These are phyloP conservation scores for Phlebiopsis flavidoalba DNA, from an alignment of 768 basidiomycete genomes.

Conservation along the genomic window DNA sequence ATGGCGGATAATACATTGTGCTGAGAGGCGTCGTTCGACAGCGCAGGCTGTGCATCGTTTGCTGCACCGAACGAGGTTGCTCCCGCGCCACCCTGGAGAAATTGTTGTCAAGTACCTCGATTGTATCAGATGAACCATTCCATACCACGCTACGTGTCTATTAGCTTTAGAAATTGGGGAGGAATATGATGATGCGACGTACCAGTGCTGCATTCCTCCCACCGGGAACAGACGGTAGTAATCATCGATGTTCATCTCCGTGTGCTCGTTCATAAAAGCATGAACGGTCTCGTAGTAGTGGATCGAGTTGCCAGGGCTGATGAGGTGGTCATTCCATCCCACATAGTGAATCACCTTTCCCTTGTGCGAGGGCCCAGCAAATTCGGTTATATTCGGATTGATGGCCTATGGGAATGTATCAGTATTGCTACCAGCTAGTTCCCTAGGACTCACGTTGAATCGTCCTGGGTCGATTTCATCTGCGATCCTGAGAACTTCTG, in stretches of 20 bases:
- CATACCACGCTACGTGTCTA: background rate
- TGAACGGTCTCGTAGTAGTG: conserved; percentile 22
- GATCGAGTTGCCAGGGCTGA: conserved; percentile 24
- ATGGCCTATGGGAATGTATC: conserved; percentile 13
- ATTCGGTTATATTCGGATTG: conserved; percentile 18
- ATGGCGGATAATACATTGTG: conserved; percentile 26
- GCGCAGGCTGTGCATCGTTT: conserved; percentile 13
- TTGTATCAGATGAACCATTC: background rate
- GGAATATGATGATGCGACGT: background rate
- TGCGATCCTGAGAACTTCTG: background rate
- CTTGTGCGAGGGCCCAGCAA: conserved; percentile 17
- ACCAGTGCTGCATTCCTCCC: conserved; percentile 30
- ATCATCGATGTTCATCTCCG: conserved; percentile 22
- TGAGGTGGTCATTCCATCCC: conserved; percentile 25
- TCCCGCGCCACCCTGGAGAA: conserved; percentile 17
- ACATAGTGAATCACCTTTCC: conserved; percentile 23
- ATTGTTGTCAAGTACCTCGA: background rate
- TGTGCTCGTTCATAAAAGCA: conserved; percentile 16
- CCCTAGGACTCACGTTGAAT: background rate
- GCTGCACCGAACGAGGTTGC: conserved; percentile 25
- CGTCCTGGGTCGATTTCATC: background rate
- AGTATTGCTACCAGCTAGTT: too few relatives aligned
- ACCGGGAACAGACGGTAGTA: conserved; percentile 29
- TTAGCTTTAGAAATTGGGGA: background rate
- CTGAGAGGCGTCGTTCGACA: conserved; percentile 13